These are phyloP conservation scores for Debaryomyces fabryi DNA, from an alignment of 1,139 yeast species.

Conservation along the genomic window DNA sequence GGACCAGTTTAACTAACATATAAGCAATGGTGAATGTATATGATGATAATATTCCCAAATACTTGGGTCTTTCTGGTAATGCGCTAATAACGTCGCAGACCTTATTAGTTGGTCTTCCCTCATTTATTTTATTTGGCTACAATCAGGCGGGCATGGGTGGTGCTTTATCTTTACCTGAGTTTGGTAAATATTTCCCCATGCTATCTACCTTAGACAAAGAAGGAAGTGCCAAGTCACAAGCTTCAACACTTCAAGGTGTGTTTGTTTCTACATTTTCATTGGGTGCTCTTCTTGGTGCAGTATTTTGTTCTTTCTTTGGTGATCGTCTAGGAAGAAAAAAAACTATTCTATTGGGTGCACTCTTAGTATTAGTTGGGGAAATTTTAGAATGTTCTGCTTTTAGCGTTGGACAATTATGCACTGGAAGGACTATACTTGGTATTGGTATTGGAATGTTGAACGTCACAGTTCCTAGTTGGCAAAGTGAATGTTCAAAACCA, in stretches of 20 bases:
- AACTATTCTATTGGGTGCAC: slow-evolving; percentile 22
- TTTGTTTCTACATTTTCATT: slow-evolving; percentile 4
- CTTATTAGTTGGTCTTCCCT: not conserved
- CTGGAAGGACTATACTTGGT: slow-evolving; percentile 29
- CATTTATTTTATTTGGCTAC: not conserved
- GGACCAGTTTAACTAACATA: not conserved
- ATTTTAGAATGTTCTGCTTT: slow-evolving; percentile 27
- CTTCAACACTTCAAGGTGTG: not conserved
- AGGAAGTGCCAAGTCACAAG: not conserved
- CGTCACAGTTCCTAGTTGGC: slow-evolving; percentile 28
- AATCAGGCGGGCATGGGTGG: not conserved
- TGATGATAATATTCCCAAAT: not conserved
- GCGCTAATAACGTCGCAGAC: not conserved
- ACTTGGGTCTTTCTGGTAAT: not conserved
- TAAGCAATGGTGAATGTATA: not conserved
- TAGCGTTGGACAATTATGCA: slow-evolving; percentile 25
- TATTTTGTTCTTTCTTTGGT: slow-evolving; percentile 50
- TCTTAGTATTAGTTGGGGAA: slow-evolving; percentile 26
- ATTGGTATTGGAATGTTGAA: slow-evolving; percentile 33
- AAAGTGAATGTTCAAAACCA: slow-evolving; percentile 28
- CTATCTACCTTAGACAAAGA: not conserved
- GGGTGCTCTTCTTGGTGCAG: slow-evolving; percentile 68
- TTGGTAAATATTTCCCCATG: not conserved
- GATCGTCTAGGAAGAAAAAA: slow-evolving; percentile 26
- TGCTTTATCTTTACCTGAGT: not conserved